Base-by-base conservation (phyloP, 352 stramenopile genomes). In the Globisporangium yorkense region DNA sequence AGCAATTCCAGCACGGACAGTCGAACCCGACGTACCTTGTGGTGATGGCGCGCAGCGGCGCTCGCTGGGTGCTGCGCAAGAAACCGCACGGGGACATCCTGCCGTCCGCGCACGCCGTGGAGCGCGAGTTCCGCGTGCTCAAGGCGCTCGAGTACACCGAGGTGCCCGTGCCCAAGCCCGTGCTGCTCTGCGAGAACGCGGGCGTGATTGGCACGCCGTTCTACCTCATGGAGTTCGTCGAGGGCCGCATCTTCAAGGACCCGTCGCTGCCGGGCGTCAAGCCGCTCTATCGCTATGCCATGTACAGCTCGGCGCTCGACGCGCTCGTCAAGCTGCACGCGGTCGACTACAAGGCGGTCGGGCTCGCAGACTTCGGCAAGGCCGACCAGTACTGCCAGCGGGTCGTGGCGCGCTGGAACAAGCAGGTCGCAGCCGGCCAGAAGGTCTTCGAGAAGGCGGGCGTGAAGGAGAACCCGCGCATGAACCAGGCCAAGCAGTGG, bases 21-120 rank as follows among this genome's bases (percentile, higher is more conserved):
- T 92, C 78, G 12, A 96, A 96, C 67, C 87, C 87, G 40, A 96
- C 87, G 59, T 96, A 94, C 67, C 70, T 92, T 31, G 55, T 96
- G 51, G 75, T 57, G 5, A 89, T 90, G 76, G 60, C 47, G 24
- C 40, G 61, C 51, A 84, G 70, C 18, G 72, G 72, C 31, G 68
- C 70, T 40, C 70, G 86, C 64, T 88, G 77, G 70, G 86, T 95
- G 56, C 68, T 95, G 48, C 84, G 86, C 39, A 93, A 93, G 73
- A 90, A 95, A 66, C 86, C 86, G 10, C 72, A 83, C 55, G 86
- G 86, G 27, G 71, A 85, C 52, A 86, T 95, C 60, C 67, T 95
- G 40, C 77, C 74, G 18, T 91, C 81, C 21, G 86, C 86, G 16
- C 86, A 95, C 65, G 84, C 79, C 16, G 76, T 95, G 15, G 82